Conservation (phyloP, 345 rosid species). For the Euphorbia tirucalli region DNA sequence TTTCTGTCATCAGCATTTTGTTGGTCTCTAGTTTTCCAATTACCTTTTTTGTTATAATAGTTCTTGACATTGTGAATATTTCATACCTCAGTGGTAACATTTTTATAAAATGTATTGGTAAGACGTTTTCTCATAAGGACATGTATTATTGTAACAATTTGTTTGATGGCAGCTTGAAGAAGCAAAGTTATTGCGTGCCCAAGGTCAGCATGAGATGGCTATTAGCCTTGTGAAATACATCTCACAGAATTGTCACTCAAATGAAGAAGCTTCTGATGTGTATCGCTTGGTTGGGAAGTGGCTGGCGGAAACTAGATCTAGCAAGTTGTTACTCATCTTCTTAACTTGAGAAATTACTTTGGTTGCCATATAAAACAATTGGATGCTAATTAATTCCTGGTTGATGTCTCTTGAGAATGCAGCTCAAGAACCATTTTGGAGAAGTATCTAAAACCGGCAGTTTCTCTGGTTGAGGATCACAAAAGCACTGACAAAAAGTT, state of each 20-base stretch:
- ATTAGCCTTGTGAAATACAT: slow-evolving; percentile 83
- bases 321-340: slow-evolving; percentile 55
- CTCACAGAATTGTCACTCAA: slow-evolving; percentile 53
- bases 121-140: neutral
- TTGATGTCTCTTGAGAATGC: slow-evolving; percentile 27
- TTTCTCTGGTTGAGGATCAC: slow-evolving; percentile 64
- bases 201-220: slow-evolving; percentile 92
- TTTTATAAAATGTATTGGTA: neutral
- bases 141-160: neutral
- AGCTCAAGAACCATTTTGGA: slow-evolving; percentile 95
- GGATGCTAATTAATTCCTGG: slow-evolving; percentile 17
- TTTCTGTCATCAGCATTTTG: neutral
- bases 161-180: slow-evolving; percentile 73
- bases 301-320: slow-evolving; percentile 97
- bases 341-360: slow-evolving; percentile 16
- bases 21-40: neutral
- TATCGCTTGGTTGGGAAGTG: slow-evolving; percentile 90
- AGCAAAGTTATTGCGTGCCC: slow-evolving; percentile 88
- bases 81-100: neutral
- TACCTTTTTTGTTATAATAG: neutral
- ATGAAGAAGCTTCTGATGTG: slow-evolving; percentile 70
- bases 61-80: neutral
- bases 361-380: neutral
- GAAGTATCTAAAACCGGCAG: slow-evolving; percentile 89
- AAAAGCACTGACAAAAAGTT: slow-evolving; percentile 52